Evolutionary conservation across 805 yeast genomes (phyloP), one percentile per base, ranked within the genome.

Genomic region (Suhomyces sp.): DNA sequence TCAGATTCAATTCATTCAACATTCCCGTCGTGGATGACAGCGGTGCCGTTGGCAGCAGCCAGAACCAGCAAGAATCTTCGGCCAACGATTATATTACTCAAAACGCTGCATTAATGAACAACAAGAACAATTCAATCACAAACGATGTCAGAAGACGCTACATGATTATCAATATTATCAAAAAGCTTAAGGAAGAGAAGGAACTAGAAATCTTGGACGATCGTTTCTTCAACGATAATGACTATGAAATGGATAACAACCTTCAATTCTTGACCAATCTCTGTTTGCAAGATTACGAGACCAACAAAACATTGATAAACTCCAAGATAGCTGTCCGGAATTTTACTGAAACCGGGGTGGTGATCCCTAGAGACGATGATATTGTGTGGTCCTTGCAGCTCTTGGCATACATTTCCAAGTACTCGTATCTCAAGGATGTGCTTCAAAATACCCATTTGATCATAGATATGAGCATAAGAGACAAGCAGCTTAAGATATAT

Each of bases 291-390:
- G 77, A 75, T 54, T 61, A 59, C 45, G 65, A 67, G 27, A 56
- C 62, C 33, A 63, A 65, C 48, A 58, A 64, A 13, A 57, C 57
- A 40, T 54, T 66, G 46, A 57, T 64, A 22, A 68, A 66, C 52
- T 56, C 71, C 2, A 64, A 71, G 55, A 60, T 65, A 33, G 71
- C 77, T 1, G 68, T 67, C 3, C 53, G 79, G 46, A 70, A 59
- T 50, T 75, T 75, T 55, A 73, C 78, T 13, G 76, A 72, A 21
- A 69, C 86, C 41, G 96, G 96, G 1, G 83, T 85, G 20, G 78
- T 92, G n/a, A 80, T 91, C 5, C 97, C 97, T 1, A 81, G 89
- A 51, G 96, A 89, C 56, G 97, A 93, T 65, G 99, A 93, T 64
- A 89, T 93, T 15, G 85, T 90, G 35, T 91, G 97, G 97, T 87